Conservation (phyloP, 192 early-diverging fungal species). For the Coemansia sp. region DNA sequence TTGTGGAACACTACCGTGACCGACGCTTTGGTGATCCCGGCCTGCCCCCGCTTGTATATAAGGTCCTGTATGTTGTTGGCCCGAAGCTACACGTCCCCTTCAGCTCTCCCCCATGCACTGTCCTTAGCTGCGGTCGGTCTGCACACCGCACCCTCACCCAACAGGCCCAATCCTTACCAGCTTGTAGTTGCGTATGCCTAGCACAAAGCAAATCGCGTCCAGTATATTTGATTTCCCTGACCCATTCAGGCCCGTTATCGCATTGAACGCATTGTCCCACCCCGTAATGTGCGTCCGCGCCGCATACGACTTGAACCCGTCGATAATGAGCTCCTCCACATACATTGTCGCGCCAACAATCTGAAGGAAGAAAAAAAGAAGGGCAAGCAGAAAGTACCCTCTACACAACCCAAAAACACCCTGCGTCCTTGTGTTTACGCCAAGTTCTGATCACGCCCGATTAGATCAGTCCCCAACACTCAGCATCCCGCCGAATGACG, state of each 20-base stretch:
- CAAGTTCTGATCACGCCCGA: not conserved
- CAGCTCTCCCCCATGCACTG: too few relatives aligned
- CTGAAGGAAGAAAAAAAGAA: not conserved
- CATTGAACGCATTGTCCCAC: conserved; percentile 98
- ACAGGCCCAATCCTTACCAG: conserved; percentile 72
- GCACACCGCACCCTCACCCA: too few relatives aligned
- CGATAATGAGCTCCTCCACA: conserved; percentile 93
- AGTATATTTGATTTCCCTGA: conserved; percentile 98
- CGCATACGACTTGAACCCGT: conserved; percentile 99
- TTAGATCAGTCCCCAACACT: not conserved
- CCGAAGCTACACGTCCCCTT: conserved; percentile 54
- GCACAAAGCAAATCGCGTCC: conserved; percentile 97
- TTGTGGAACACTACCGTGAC: conserved; percentile 98
- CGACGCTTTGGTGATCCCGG: conserved; percentile 95
- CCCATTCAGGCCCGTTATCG: conserved; percentile 97
- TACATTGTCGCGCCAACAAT: conserved; percentile 54
- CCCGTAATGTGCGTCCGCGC: conserved; percentile 89
- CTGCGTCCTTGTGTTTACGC: not conserved
- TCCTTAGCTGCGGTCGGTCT: too few relatives aligned
- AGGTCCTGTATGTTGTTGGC: conserved; percentile 91
- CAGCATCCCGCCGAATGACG: not conserved
- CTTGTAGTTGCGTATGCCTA: conserved; percentile 90
- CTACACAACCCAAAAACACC: not conserved
- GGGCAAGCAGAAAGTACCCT: not conserved
- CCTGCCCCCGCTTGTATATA: conserved; percentile 98